phyloP scores from a whole-genome alignment of 805 yeast species.

The Spathaspora passalidarum region DNA sequence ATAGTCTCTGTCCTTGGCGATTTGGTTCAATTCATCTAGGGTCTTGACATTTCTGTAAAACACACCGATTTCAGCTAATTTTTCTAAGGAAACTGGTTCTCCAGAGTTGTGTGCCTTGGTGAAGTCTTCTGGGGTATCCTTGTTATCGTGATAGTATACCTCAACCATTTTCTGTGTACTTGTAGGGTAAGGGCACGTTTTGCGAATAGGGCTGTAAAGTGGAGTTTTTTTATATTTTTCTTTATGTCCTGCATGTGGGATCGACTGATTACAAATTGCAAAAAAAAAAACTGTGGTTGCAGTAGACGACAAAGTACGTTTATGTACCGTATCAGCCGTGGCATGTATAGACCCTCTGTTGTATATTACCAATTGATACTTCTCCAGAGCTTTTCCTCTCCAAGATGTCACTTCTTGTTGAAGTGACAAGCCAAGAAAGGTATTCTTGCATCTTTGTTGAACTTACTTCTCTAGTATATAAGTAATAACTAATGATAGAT shows the following conservation, averaged over 20 bases:
- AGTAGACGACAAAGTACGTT: no score
- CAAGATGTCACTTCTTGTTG: no score
- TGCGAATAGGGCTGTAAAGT: neutral
- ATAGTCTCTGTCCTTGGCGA: conserved; percentile 72
- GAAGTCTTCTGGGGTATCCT: conserved; percentile 51
- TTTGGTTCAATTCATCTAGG: conserved; percentile 53
- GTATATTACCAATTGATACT: no score
- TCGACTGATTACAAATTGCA: neutral
- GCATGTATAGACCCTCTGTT: no score
- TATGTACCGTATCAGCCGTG: no score
- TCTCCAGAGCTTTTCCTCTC: no score
- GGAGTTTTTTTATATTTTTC: neutral
- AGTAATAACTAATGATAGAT: no score
- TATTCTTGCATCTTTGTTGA: no score
- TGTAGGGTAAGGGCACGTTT: neutral
- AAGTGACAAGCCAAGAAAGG: no score
- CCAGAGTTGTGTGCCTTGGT: conserved; percentile 77
- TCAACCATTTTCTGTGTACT: conserved; percentile 13
- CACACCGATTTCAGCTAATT: conserved; percentile 64
- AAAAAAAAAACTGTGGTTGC: neutral
- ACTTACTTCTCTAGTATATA: no score
- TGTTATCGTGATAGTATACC: conserved; percentile 65
- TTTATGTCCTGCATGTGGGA: neutral
- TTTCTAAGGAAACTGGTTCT: conserved; percentile 43
- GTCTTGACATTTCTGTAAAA: conserved; percentile 52